Percentiles rank a stretch among this genome's conserved stretches.
Conservation (phyloP, 345 rosid species). For the Leavenworthia alabamica region DNA sequence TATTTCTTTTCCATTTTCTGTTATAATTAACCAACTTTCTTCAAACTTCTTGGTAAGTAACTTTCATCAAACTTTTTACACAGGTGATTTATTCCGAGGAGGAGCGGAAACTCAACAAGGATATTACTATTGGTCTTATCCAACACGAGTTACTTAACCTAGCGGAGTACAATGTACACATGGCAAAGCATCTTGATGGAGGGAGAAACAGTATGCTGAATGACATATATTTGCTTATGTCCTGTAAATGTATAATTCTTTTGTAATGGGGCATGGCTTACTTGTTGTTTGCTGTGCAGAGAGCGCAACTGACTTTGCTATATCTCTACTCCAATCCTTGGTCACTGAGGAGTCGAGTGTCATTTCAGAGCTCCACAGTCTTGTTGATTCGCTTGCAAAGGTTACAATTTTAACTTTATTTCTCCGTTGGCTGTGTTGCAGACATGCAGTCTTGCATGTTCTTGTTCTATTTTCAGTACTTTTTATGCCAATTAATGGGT, state of each 20-base stretch:
- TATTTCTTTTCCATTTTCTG: background rate
- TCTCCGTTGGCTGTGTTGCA: background rate
- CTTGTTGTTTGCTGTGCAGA: constrained; percentile 45
- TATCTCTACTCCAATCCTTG: constrained; percentile 80
- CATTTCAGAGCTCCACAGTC: constrained; percentile 85
- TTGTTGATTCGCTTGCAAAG: constrained; percentile 92
- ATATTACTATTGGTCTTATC: constrained; percentile 78
- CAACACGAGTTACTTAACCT: constrained; percentile 79
- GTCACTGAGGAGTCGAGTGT: constrained; percentile 75
- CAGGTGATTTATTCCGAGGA: constrained; percentile 94
- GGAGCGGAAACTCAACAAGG: constrained; percentile 90
- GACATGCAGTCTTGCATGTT: background rate
- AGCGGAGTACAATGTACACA: constrained; percentile 88
- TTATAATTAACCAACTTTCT: constrained; percentile 1
- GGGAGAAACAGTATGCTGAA: constrained; percentile 80
- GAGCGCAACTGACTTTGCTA: constrained; percentile 73
- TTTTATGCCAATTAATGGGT: background rate
- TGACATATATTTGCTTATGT: background rate
- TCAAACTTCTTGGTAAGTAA: constrained; percentile 6
- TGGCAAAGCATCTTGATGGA: constrained; percentile 92
- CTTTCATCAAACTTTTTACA: constrained; percentile 9
- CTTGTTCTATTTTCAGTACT: background rate
- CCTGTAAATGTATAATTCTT: background rate
- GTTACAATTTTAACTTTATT: constrained; percentile 28
- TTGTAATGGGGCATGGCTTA: background rate